Evolutionary conservation across 495 filamentous ascomycete species (phyloP), one percentile per base, ranked within the genome.

Genomic region (Talaromyces liani): DNA sequence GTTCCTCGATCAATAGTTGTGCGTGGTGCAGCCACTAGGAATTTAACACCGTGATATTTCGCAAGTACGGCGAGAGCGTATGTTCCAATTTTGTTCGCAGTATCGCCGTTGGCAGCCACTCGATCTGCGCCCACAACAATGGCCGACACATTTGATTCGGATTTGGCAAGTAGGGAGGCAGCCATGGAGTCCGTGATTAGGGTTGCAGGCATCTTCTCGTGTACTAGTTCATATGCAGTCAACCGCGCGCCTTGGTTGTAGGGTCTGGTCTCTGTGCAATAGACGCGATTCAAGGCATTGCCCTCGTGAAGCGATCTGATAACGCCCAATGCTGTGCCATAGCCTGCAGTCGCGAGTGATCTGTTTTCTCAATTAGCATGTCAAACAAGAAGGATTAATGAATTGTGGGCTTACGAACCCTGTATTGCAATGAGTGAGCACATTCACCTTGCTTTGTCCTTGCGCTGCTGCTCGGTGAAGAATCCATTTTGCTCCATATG

Each of bases 31-130:
- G 95, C 94, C 8, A 98, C 93, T 29, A 98, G 80, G 71, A 98
- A 98, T 71, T 94, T 97, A 58, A 97, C 82, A 18, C 87, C 89
- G 71, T 98, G 95, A 68, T 91, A 78, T 64, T 82, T 87, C 24
- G 94, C 94, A 29, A 94, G 80, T 3, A 97, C 89, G 10, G 94
- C 92, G 31, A 98, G 82, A 45, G 82, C 76, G 72, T 98, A 98
- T n/a, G 94, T 98, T 31, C 94, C 94, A 63, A 98, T 95, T 78
- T 98, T 98, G 74, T 98, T 98, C 53, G 94, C 94, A 2, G 94
- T 98, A 76, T 98, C 94, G 36, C 94, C 94, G 71, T 98, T 98
- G 31, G 91, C 89, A 45, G 92, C 94, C 9, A 98, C 95, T 58
- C 94, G 86, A 72, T 98, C 94, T 20, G 94, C 94, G 20, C 94